These are phyloP conservation scores for Hondaea fermentalgiana DNA, from an alignment of 108 stramenopile species.

Conservation along the genomic window DNA sequence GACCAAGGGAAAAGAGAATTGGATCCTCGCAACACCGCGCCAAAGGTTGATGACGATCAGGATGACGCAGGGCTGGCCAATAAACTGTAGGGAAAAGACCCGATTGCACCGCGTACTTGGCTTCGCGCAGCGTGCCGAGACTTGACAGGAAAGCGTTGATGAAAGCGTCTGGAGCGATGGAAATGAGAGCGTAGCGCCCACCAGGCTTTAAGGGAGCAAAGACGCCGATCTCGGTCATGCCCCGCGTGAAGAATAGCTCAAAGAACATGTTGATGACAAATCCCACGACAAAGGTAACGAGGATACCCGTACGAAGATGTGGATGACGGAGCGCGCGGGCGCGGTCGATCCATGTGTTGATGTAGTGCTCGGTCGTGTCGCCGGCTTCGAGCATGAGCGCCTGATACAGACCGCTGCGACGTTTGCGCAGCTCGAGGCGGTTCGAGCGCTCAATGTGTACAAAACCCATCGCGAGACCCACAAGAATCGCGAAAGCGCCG, in stretches of 20 bases:
- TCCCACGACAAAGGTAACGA: neutral
- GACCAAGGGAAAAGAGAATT: neutral
- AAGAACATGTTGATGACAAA: neutral
- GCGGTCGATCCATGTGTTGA: neutral
- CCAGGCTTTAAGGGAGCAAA: neutral
- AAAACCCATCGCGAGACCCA: neutral
- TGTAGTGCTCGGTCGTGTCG: neutral
- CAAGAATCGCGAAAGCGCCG: neutral
- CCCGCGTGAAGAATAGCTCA: neutral
- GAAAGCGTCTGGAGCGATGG: neutral
- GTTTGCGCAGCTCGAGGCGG: neutral
- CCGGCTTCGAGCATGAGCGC: neutral
- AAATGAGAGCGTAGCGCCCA: neutral
- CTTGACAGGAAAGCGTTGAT: neutral
- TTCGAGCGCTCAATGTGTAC: neutral
- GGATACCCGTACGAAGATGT: neutral
- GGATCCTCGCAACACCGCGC: neutral
- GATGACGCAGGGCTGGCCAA: neutral
- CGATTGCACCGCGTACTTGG: neutral
- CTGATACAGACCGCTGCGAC: neutral
- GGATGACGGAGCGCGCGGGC: neutral
- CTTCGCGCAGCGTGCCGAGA: neutral
- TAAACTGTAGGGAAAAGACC: neutral
- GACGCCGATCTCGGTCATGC: neutral
- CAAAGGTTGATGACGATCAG: neutral